phyloP scores from a whole-genome alignment of 2,329 filamentous ascomycete species.

The Diaporthe sp. region DNA sequence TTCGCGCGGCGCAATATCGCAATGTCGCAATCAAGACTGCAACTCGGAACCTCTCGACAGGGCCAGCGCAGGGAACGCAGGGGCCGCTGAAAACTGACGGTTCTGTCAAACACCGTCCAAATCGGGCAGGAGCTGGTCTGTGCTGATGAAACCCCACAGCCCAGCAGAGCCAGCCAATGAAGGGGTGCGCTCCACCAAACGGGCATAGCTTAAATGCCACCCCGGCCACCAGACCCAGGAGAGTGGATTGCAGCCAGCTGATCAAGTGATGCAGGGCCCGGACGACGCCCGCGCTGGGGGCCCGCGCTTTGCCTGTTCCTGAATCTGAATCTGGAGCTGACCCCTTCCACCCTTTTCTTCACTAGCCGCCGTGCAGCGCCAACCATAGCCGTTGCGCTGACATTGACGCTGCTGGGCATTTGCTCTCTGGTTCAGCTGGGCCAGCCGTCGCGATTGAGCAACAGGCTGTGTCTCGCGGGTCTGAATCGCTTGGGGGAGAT shows the following conservation, averaged over 20 bases:
- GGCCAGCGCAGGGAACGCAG: background rate
- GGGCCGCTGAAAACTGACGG: background rate
- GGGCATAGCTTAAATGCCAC: constrained; percentile 16
- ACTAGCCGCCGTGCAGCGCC: constrained; percentile 22
- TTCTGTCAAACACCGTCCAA: background rate
- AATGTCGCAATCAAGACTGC: constrained; percentile 21
- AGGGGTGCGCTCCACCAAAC: background rate
- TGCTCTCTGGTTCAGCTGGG: background rate
- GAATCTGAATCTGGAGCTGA: constrained; percentile 12
- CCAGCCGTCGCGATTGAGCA: background rate
- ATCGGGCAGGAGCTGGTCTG: constrained; percentile 15
- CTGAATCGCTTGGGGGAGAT: background rate
- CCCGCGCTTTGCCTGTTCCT: constrained; percentile 33
- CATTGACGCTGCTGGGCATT: background rate
- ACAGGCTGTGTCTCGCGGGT: background rate
- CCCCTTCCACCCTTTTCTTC: background rate
- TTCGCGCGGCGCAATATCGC: background rate
- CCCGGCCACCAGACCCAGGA: constrained; percentile 2
- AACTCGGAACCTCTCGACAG: background rate
- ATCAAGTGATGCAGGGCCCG: constrained; percentile 23
- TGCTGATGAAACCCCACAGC: constrained; percentile 19
- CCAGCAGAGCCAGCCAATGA: constrained; percentile 14
- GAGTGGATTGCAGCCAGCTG: constrained; percentile 26
- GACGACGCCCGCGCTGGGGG: background rate
- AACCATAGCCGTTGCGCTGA: constrained; percentile 9